Base-by-base conservation (phyloP, 2,329 filamentous ascomycete genomes). In the Penicillium sp. region DNA sequence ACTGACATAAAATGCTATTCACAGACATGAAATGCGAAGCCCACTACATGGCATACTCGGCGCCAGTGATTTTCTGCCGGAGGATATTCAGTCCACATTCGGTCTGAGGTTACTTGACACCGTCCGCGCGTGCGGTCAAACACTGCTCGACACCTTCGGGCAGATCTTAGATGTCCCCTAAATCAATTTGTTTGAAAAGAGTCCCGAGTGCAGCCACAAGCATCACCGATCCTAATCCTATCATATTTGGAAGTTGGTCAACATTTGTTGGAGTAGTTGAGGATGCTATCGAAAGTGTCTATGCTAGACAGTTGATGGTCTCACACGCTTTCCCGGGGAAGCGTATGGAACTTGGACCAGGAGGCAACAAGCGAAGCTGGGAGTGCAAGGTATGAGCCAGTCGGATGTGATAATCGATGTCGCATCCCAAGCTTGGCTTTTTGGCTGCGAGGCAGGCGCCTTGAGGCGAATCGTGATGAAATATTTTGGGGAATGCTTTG, bases 381-480 rank as follows among this genome's bases (percentile, higher is more conserved):
- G 17, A 22, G 25, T 4, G 17, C 11, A 10, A 17, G 25, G 42
- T 17, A 22, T 5, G 10, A 11, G 14, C 2, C 25, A 4, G 17
- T 45, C 11, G 20, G 42, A 45, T 12, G 42, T 45, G 17, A 45
- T 45, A 17, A 45, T 45, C 10, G 20, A 45, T 17, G 42, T 22
- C 17, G 17, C 42, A 11, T n/a, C 42, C 6, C n/a, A 20, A 11
- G 42, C 76, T 51, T 88, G 85, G 83, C 70, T 73, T 0, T 86
- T 84, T 65, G 73, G 79, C 8, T n/a, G 17, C 2, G 81, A 86
- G 50, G 79, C 83, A 0, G 85, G 85, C 0, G 80, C 79, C 0
- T 71, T 81, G 63, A 73, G 79, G 55, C 77, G 84, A 12, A 80
- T 87, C 45, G 77, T 87, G 51, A 86, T 87, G 83, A 87, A 88